Percentiles rank a stretch among this genome's conserved stretches.
Conservation (phyloP, 1,139 yeast genomes). For the Blastobotrys arbuscula region DNA sequence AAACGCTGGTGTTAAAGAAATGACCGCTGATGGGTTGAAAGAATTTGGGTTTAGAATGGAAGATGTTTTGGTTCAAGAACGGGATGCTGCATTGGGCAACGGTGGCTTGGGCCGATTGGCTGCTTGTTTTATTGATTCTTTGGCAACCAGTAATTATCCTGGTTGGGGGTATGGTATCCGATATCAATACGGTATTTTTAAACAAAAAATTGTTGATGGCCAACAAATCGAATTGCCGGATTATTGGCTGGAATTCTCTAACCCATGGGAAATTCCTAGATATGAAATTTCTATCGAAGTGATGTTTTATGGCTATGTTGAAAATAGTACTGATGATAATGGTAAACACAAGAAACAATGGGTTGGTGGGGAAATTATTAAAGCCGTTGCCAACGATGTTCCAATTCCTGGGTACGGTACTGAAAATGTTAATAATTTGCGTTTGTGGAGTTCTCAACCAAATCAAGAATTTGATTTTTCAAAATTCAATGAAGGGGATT, state of each 20-base stretch:
- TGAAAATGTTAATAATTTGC: slow-evolving; percentile 75
- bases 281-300: slow-evolving; percentile 87
- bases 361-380: slow-evolving; percentile 84
- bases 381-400: slow-evolving; percentile 90
- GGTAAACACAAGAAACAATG: slow-evolving; percentile 57
- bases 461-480: slow-evolving; percentile 88
- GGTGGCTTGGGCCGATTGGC: slow-evolving; percentile 96
- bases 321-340: slow-evolving; percentile 50
- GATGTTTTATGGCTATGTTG: slow-evolving; percentile 81
- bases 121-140: slow-evolving; percentile 88
- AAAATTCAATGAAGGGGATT: slow-evolving; percentile 90
- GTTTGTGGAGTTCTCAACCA: slow-evolving; percentile 89
- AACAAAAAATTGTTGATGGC: slow-evolving; percentile 86
- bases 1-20: slow-evolving; percentile 57
- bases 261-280: slow-evolving; percentile 92
- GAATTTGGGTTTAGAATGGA: slow-evolving; percentile 85
- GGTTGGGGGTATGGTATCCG: slow-evolving; percentile 97
- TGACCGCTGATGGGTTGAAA: slow-evolving; percentile 51
- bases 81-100: slow-evolving; percentile 92
- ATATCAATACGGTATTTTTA: slow-evolving; percentile 89
- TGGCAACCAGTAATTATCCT: slow-evolving; percentile 79
- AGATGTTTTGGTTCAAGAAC: slow-evolving; percentile 79
- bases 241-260: slow-evolving; percentile 81
- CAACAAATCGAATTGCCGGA: slow-evolving; percentile 94
- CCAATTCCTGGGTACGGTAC: slow-evolving; percentile 92